phyloP scores from a whole-genome alignment of 768 basidiomycete genomes.

The Leucocoprinus sp. region DNA sequence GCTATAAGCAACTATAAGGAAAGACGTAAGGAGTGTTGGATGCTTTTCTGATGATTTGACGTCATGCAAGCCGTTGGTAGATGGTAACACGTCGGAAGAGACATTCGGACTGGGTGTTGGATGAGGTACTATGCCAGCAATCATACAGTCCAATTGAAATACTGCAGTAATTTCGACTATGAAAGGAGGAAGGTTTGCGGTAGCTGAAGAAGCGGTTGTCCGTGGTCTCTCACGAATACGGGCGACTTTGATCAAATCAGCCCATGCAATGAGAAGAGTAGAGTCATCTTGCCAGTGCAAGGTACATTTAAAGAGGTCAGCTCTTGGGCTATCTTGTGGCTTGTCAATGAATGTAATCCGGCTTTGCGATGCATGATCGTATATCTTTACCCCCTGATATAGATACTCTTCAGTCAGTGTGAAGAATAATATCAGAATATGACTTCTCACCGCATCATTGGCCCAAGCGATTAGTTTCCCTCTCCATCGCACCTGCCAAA shows the following conservation, averaged over 20 bases:
- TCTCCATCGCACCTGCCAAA: conserved; percentile 88
- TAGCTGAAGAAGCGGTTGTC: conserved; percentile 30
- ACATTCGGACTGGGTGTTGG: conserved; percentile 30
- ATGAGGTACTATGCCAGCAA: conserved; percentile 84
- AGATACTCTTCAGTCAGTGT: conserved; percentile 1
- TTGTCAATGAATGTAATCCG: conserved; percentile 84
- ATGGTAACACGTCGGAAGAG: conserved; percentile 14
- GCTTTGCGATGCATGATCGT: conserved; percentile 70
- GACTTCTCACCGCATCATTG: conserved; percentile 66
- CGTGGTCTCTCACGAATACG: conserved; percentile 60
- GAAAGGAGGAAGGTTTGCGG: conserved; percentile 47
- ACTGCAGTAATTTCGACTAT: conserved; percentile 85
- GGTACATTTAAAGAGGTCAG: conserved; percentile 91
- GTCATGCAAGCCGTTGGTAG: conserved; percentile 1
- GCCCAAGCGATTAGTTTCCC: conserved; percentile 91
- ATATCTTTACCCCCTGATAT: conserved; percentile 86
- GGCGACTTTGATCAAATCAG: conserved; percentile 86
- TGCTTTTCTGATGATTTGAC: conserved; percentile 9
- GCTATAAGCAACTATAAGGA: conserved; percentile 83
- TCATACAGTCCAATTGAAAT: conserved; percentile 93
- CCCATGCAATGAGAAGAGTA: conserved; percentile 89
- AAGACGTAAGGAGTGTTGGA: conserved; percentile 42
- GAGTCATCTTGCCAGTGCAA: conserved; percentile 90
- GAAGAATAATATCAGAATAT: not conserved
- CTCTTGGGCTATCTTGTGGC: conserved; percentile 73